phyloP scores from a whole-genome alignment of 176 grass and related monocot species.

The Triticum monococcum region DNA sequence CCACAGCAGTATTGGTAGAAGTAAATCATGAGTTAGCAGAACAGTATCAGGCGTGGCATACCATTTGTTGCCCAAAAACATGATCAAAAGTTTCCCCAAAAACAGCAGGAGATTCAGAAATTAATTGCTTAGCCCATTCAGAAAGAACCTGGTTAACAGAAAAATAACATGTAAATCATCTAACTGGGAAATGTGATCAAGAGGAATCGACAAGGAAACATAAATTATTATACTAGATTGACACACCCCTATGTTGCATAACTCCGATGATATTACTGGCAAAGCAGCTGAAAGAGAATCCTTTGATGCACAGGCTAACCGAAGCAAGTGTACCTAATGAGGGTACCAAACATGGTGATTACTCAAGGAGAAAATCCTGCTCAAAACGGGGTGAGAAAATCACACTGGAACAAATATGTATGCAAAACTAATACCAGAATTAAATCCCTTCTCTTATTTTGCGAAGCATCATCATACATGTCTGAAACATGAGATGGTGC shows the following conservation, averaged over 20 bases:
- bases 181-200: slow-evolving; percentile 15
- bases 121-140: slow-evolving; percentile 88
- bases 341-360: slow-evolving; percentile 32
- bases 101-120: slow-evolving; percentile 55
- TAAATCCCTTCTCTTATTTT: slow-evolving; percentile 79
- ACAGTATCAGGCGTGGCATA: slow-evolving; percentile 31
- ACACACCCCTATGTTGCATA: slow-evolving; percentile 84
- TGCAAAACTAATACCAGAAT: slow-evolving; percentile 59
- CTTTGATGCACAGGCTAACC: slow-evolving; percentile 70
- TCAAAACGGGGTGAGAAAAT: slow-evolving; percentile 18
- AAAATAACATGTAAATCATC: not conserved
- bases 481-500: slow-evolving; percentile 56
- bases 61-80: slow-evolving; percentile 63
- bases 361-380: slow-evolving; percentile 25
- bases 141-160: slow-evolving; percentile 70
- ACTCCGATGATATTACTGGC: slow-evolving; percentile 73
- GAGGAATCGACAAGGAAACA: slow-evolving; percentile 18
- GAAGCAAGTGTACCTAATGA: slow-evolving; percentile 84
- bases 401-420: not conserved
- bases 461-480: slow-evolving; percentile 48
- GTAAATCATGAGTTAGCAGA: slow-evolving; percentile 24
- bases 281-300: slow-evolving; percentile 69
- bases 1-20: not conserved
- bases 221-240: not conserved
- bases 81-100: slow-evolving; percentile 70